Percentiles rank a stretch among this genome's conserved stretches.
phyloP scores from a whole-genome alignment of 2,329 filamentous ascomycete species.

The Clarireedia sp. region DNA sequence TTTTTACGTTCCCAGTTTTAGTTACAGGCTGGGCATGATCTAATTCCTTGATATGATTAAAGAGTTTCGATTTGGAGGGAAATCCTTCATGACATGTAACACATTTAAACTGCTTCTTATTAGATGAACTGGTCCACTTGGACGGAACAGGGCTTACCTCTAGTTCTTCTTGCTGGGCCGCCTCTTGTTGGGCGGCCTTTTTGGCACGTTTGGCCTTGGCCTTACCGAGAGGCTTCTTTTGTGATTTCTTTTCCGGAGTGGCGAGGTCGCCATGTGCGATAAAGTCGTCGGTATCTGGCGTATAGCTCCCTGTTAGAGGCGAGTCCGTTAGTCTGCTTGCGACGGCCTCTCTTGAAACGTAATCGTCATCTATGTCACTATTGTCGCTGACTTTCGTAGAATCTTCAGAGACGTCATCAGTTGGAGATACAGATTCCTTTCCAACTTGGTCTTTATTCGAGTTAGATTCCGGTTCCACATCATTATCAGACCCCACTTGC shows the following conservation, averaged over 20 bases:
- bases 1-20: conserved; percentile 21
- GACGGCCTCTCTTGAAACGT: background rate
- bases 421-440: too few relatives aligned
- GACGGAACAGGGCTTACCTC: conserved; percentile 11
- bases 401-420: background rate
- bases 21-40: conserved; percentile 44
- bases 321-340: background rate
- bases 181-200: conserved; percentile 26
- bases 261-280: background rate
- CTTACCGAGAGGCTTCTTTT: conserved; percentile 37
- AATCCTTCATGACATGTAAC: conserved; percentile 49
- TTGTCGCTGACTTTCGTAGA: background rate
- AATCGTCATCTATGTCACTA: conserved; percentile 4
- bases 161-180: conserved; percentile 9
- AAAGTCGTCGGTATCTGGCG: background rate
- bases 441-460: background rate
- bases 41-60: conserved; percentile 51
- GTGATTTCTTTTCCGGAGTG: background rate
- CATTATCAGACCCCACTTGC: background rate
- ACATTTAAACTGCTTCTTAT: conserved; percentile 39
- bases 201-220: conserved; percentile 46
- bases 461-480: background rate
- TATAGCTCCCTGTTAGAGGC: background rate
- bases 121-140: conserved; percentile 1
- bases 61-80: conserved; percentile 52